phyloP scores from a whole-genome alignment of 768 basidiomycete genomes.

The Suillus tomentosus region DNA sequence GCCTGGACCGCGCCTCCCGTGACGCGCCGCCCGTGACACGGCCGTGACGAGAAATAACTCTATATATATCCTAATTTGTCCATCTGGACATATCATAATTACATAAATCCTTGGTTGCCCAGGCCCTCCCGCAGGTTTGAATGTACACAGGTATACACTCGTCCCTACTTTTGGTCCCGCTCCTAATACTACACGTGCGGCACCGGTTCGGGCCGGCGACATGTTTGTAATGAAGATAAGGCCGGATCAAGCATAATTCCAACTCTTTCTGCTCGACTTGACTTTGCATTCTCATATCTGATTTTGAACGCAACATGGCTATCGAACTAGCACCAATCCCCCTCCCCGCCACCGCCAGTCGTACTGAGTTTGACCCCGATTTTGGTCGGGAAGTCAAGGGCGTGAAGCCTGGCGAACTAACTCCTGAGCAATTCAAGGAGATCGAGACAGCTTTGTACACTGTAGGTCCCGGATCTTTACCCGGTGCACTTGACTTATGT shows the following conservation, averaged over 20 bases:
- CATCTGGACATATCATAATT: no score
- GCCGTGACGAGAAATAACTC: no score
- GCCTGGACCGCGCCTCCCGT: no score
- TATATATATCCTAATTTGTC: no score
- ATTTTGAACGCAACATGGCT: constrained; percentile 47
- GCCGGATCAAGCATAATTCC: background rate
- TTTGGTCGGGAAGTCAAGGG: constrained; percentile 83
- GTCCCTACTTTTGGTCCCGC: no score
- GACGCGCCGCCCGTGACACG: no score
- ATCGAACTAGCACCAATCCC: constrained; percentile 69
- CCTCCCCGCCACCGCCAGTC: constrained; percentile 71
- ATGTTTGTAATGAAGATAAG: background rate
- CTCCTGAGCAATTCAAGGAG: constrained; percentile 62
- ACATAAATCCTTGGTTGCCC: no score
- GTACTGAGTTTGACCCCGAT: constrained; percentile 55
- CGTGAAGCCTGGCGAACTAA: constrained; percentile 63
- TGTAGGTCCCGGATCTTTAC: constrained; percentile 38
- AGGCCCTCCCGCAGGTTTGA: no score
- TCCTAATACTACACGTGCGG: background rate
- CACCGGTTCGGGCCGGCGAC: background rate
- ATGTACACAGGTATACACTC: no score
- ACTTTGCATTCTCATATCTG: constrained; percentile 1
- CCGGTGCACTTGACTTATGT: background rate
- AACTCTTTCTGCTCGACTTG: constrained; percentile 2
- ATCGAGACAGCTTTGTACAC: constrained; percentile 76